phyloP scores from a whole-genome alignment of 768 basidiomycete genomes.

The Kwoniella bestiolae region DNA sequence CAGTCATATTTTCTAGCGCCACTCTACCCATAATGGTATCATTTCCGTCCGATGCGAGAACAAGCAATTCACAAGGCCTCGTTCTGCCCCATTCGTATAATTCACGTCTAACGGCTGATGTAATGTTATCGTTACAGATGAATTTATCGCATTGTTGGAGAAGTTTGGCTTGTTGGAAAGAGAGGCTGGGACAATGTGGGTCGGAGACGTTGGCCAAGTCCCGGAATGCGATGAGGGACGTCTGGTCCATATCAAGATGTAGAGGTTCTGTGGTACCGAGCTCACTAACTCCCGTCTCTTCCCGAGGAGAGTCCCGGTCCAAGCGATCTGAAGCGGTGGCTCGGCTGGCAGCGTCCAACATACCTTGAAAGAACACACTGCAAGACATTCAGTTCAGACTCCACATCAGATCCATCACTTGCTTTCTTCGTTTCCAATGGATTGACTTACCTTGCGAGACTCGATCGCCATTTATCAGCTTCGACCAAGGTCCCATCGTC shows the following conservation, averaged over 20 bases:
- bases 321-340: too few species aligned
- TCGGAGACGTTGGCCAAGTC: neutral
- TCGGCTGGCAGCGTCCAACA: too few species aligned
- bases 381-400: neutral
- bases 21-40: neutral
- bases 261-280: neutral
- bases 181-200: neutral
- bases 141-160: neutral
- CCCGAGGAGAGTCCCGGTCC: too few species aligned
- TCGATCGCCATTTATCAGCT: slow-evolving; percentile 7
- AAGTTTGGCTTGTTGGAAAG: neutral
- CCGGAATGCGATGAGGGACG: neutral
- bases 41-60: neutral
- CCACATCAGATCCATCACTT: neutral
- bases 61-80: neutral
- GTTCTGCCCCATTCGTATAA: neutral
- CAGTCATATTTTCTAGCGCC: neutral
- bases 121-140: neutral
- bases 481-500: neutral
- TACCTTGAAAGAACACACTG: slow-evolving; percentile 3
- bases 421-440: too few species aligned
- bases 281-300: too few species aligned
- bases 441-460: slow-evolving; percentile 12
- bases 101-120: neutral
- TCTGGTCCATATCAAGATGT: neutral